Evolutionary conservation across 2,329 filamentous ascomycete genomes (phyloP), one percentile per base, ranked within the genome.

Genomic region (Sphaceloma murrayae): DNA sequence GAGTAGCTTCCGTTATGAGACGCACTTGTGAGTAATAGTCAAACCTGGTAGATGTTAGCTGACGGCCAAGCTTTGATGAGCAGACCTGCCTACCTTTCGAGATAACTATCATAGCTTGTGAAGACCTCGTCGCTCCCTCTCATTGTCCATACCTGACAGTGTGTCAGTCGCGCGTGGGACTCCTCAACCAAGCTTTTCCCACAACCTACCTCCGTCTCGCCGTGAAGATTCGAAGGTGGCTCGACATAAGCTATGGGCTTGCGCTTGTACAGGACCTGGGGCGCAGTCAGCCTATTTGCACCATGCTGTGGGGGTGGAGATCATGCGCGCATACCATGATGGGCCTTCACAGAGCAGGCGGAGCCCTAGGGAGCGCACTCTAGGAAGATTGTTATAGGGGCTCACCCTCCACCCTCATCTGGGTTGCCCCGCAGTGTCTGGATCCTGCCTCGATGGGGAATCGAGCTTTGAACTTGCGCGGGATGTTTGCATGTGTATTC

Each of bases 1-100:
- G n/a, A n/a, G n/a, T n/a, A n/a, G n/a, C n/a, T n/a, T n/a, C n/a
- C 27, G 14, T 21, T 21, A n/a, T n/a, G 1, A 13, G 45, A 59
- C 73, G 56, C 69, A 85, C 85, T 76, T 93, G 85, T 54, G 83
- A 87, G 62, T 94, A 94, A 60, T 94, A 95, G 61, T 95, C 88
- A 74, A 88, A 81, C 48, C 86, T 93, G 54, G 19, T 44, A 39
- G 50, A 7, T 11, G 13, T 33, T 21, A 33, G 43, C 52, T 39
- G 14, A 16, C 17, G 17, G 9, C 10, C 11, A 16, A 6, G 32
- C 2, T n/a, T 18, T 26, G 7, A 16, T 17, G 29, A 13, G 22
- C 31, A 40, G 31, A 11, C 40, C 34, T 51, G 59, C 80, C 61
- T 71, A 89, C 85, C 88, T 78, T 54, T 76, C 74, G 26, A 95